Evolutionary conservation across 1,284 basidiomycete genomes (phyloP).

Genomic region (Ganoderma multipileum): DNA sequence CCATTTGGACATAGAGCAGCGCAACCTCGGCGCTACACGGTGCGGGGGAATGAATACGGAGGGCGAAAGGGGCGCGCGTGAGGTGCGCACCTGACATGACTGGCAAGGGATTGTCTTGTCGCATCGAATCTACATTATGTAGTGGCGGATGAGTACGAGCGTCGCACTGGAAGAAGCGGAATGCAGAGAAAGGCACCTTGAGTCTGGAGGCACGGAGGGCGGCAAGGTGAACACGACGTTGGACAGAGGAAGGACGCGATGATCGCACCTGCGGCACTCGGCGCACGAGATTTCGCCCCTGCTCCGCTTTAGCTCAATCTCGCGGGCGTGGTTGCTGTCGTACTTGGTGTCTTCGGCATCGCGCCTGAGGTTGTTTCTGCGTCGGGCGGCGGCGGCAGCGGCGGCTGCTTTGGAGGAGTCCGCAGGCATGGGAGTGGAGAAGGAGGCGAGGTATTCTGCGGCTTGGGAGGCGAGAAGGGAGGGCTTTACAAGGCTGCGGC

Average conservation of each 20-base stretch:
- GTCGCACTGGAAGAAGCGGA: constrained; percentile 4
- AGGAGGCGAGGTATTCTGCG: constrained; percentile 18
- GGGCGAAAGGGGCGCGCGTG: neutral
- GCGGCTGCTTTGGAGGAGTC: constrained; percentile 39
- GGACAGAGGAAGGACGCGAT: constrained; percentile 33
- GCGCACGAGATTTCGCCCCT: constrained; percentile 76
- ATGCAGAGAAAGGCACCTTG: constrained; percentile 30
- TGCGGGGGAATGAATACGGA: constrained; percentile 10
- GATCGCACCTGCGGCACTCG: constrained; percentile 70
- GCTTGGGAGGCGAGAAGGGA: constrained; percentile 12
- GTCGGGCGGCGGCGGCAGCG: constrained; percentile 33
- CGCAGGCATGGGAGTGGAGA: constrained; percentile 40
- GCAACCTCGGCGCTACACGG: constrained; percentile 62
- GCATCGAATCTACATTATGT: constrained; percentile 61
- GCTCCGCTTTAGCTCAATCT: constrained; percentile 69
- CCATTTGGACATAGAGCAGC: constrained; percentile 77
- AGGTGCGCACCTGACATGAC: constrained; percentile 60
- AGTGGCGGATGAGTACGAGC: constrained; percentile 17
- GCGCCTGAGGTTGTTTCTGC: constrained; percentile 35
- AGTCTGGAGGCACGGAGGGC: constrained; percentile 28
- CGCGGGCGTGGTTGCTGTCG: constrained; percentile 43
- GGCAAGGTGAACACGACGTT: constrained; percentile 22
- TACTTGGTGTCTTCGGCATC: constrained; percentile 39
- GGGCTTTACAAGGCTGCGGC: constrained; percentile 27
- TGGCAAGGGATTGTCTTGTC: constrained; percentile 80